Conservation (phyloP, 768 basidiomycete genomes). For the Suillus luteus region DNA sequence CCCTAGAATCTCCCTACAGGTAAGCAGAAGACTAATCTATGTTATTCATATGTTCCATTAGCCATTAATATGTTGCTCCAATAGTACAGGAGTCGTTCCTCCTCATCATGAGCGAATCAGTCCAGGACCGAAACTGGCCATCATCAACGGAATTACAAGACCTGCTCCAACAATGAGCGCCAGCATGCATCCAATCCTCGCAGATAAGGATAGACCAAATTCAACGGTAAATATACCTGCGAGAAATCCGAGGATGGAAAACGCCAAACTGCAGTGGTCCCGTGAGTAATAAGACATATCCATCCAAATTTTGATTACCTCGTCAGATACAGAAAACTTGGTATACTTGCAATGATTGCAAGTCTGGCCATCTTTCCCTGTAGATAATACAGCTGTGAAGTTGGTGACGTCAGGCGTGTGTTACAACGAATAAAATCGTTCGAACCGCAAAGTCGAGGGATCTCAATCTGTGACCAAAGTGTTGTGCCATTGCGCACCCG, state of each 20-base stretch:
- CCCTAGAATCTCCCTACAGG: no score
- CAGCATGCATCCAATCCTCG: no score
- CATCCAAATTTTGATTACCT: neutral
- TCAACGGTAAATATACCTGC: neutral
- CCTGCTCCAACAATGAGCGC: no score
- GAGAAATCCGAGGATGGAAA: neutral
- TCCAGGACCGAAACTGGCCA: no score
- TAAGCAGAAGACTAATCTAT: no score
- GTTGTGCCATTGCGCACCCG: neutral
- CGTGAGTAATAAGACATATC: neutral
- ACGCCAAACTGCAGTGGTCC: neutral
- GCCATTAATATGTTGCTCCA: no score
- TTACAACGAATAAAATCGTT: neutral
- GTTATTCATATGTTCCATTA: no score
- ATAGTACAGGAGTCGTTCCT: no score
- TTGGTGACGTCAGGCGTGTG: rapidly evolving
- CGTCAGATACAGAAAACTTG: neutral
- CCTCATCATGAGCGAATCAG: no score
- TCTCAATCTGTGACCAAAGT: neutral
- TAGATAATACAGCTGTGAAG: neutral
- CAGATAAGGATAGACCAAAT: neutral
- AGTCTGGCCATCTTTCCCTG: neutral
- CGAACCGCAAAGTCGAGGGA: neutral
- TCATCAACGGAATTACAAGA: no score
- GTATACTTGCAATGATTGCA: neutral